Evolutionary conservation across 202 grass and related monocot genomes (phyloP).

Genomic region (Hordeum pubiflorum): DNA sequence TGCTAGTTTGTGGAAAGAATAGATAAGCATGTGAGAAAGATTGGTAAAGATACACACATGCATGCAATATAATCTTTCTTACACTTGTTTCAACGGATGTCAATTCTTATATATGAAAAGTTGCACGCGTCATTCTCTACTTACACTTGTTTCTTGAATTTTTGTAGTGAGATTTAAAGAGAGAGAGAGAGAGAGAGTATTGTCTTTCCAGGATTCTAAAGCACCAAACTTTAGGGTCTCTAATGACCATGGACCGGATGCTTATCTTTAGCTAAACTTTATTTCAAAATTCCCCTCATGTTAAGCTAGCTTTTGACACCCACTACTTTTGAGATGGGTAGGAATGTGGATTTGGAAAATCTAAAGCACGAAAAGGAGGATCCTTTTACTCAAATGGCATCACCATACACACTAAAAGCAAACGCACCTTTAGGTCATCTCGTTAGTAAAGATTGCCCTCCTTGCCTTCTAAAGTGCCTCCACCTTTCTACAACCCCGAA

Average conservation of each 20-base stretch:
- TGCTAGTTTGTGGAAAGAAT: slow-evolving; percentile 38
- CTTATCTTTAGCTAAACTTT: slow-evolving; percentile 63
- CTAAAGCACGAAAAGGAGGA: slow-evolving; percentile 58
- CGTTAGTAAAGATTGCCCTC: slow-evolving; percentile 48
- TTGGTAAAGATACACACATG: background rate
- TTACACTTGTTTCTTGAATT: slow-evolving; percentile 42
- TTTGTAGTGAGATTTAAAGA: background rate
- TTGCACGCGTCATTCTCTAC: slow-evolving; percentile 44
- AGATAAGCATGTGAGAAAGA: slow-evolving; percentile 43
- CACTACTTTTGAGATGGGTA: slow-evolving; percentile 66
- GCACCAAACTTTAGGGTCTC: slow-evolving; percentile 53
- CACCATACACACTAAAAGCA: slow-evolving; percentile 81
- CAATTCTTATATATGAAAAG: slow-evolving; percentile 33
- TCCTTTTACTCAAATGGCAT: slow-evolving; percentile 78
- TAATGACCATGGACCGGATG: slow-evolving; percentile 64
- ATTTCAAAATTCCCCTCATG: slow-evolving; percentile 35
- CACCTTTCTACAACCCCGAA: slow-evolving; percentile 53
- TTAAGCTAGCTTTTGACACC: slow-evolving; percentile 71
- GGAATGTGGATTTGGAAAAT: slow-evolving; percentile 79
- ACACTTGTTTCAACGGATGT: slow-evolving; percentile 25
- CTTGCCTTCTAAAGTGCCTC: slow-evolving; percentile 53
- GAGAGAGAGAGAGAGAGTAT: slow-evolving; percentile 13
- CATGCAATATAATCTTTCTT: background rate
- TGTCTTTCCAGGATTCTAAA: slow-evolving; percentile 90
- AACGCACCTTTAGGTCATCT: slow-evolving; percentile 57